phyloP scores from a whole-genome alignment of 768 basidiomycete species.

The Boletus coccyginus region DNA sequence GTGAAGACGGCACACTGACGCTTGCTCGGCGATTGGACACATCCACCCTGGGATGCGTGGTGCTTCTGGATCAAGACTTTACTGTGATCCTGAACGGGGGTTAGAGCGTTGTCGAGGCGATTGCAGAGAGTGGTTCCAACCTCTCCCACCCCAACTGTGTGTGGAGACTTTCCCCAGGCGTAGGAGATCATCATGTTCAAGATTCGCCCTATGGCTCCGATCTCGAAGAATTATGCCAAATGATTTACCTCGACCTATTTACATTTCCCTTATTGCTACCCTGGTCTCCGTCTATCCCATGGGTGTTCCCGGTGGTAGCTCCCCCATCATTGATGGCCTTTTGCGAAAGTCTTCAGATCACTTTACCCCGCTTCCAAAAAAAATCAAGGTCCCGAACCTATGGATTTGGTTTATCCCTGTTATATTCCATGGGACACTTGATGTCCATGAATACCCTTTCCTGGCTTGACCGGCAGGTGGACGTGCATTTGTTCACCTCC shows the following conservation, averaged over 20 bases:
- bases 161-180: not conserved
- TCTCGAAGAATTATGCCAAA: not conserved
- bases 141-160: not conserved
- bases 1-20: not conserved
- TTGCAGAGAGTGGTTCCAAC: not conserved
- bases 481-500: not conserved
- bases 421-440: not conserved
- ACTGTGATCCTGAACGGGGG: not conserved
- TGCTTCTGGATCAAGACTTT: constrained; percentile 2
- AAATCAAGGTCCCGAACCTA: not conserved
- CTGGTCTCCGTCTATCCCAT: not conserved
- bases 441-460: not conserved
- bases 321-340: too few species aligned
- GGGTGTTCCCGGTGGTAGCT: too few species aligned
- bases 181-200: not conserved
- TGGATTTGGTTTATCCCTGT: too few species aligned
- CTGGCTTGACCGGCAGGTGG: not conserved
- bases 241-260: not conserved
- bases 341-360: not conserved
- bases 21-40: not conserved
- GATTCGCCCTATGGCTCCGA: not conserved
- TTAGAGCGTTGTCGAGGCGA: not conserved
- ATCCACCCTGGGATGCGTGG: not conserved
- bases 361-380: not conserved
- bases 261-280: not conserved